Evolutionary conservation across 1,284 basidiomycete species (phyloP), one percentile per base, ranked within the genome.

Genomic region (Ustilago curta): DNA sequence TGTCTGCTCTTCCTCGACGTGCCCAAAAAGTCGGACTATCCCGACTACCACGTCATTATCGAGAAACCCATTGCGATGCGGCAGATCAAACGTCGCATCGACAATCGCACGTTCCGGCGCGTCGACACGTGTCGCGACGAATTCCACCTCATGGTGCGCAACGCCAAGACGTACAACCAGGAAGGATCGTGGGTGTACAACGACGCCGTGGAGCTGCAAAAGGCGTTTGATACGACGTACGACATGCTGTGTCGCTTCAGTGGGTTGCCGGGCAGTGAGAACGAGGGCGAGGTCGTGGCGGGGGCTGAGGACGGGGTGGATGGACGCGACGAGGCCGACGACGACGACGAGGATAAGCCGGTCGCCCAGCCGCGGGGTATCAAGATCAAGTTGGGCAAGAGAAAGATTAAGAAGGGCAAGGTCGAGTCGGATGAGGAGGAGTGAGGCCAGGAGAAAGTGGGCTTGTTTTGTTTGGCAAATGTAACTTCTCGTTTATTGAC

Each of bases 181-280:
- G 81, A 85, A 93, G 95, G 85, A 56, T 94, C 93, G 0, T 92
- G 93, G 91, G 95, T 98, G 31, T 97, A 94, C 86, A 89, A 93
- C 74, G 94, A 97, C 75, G 95, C 96, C 0, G 72, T 77, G 29
- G 83, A 81, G 73, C 66, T 84, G 45, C 77, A 83, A 56, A 77
- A 71, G 47, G 80, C 78, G 8, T 84, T 84, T 50, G 79, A 84
- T 35, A 60, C 61, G 25, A 77, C 68, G n/a, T 82, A 78, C 56
- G 79, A 77, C 19, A 61, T 75, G 60, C 52, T 79, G 25, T 77
- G 78, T 51, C 45, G 67, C 0, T 60, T 64, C 23, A 74, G 72
- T 18, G 81, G 74, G 6, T 53, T 82, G 52, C 80, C 81, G 2
- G 76, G 79, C 0, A 59, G 62, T 5, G 74, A 76, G 47, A 74